Evolutionary conservation across 2,329 filamentous ascomycete species (phyloP).

Genomic region (Fusarium sulawesiense): DNA sequence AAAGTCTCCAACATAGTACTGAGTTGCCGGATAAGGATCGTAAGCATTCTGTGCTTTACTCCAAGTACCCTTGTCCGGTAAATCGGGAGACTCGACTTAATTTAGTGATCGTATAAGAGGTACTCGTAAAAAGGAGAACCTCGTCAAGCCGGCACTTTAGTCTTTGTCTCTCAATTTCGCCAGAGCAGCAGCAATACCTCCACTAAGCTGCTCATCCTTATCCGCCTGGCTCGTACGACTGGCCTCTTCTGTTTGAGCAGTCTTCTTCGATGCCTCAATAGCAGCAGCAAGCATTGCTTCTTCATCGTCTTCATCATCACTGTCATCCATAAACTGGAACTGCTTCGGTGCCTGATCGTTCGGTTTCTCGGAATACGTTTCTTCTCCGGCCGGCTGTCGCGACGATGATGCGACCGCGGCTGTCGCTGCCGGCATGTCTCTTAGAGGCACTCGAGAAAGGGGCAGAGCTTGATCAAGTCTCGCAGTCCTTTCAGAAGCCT

Average conservation of each 20-base stretch:
- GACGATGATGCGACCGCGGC: conserved; percentile 20
- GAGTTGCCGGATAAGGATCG: neutral
- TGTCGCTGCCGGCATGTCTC: conserved; percentile 52
- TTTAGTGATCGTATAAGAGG: neutral
- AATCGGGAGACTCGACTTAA: neutral
- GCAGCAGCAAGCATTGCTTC: conserved; percentile 63
- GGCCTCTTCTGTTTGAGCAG: conserved; percentile 46
- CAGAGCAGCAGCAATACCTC: conserved; percentile 70
- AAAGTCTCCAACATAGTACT: neutral
- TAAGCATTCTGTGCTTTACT: neutral
- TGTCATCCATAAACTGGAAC: conserved; percentile 55
- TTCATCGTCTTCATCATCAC: conserved; percentile 61
- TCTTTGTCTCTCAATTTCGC: conserved; percentile 64
- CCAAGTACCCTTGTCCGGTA: neutral
- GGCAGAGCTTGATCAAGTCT: conserved; percentile 55
- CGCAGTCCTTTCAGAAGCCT: conserved; percentile 43
- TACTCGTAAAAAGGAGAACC: neutral
- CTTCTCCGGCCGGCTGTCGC: conserved; percentile 37
- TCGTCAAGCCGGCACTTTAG: conserved; percentile 16
- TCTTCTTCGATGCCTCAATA: conserved; percentile 60
- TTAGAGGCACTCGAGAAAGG: conserved; percentile 54
- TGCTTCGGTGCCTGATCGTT: conserved; percentile 42
- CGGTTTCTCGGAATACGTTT: conserved; percentile 14
- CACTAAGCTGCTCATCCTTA: conserved; percentile 59
- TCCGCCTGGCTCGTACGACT: conserved; percentile 34